Evolutionary conservation across 73 alveolate species (phyloP).

Genomic region (Paramecium caudatum): DNA sequence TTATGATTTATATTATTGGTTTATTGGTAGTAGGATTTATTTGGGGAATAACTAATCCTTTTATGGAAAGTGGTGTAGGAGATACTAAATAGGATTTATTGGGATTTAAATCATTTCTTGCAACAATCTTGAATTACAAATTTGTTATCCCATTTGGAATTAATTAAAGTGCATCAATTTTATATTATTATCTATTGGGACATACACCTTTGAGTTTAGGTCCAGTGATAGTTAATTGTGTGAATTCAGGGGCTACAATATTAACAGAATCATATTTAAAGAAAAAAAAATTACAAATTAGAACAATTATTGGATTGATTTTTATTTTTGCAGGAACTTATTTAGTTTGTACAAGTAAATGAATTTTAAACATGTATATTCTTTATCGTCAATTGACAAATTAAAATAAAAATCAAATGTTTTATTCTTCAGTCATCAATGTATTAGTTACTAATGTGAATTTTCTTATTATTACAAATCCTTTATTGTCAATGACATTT

Average conservation of each 20-base stretch:
- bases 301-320: slow-evolving; percentile 69
- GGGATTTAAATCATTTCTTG: slow-evolving; percentile 70
- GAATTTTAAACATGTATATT: too few relatives aligned
- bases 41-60: slow-evolving; percentile 86
- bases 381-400: too few relatives aligned
- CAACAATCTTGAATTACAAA: slow-evolving; percentile 72
- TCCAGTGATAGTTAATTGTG: slow-evolving; percentile 76
- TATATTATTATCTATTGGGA: slow-evolving; percentile 77
- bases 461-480: too few relatives aligned
- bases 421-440: too few relatives aligned
- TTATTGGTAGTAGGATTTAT: slow-evolving; percentile 78
- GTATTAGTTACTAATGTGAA: too few relatives aligned
- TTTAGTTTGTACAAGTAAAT: slow-evolving; percentile 42
- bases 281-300: slow-evolving; percentile 32
- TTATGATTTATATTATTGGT: slow-evolving; percentile 26
- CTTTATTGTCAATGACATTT: too few relatives aligned
- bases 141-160: slow-evolving; percentile 81
- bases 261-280: slow-evolving; percentile 70
- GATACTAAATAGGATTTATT: slow-evolving; percentile 46
- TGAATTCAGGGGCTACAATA: slow-evolving; percentile 70
- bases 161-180: slow-evolving; percentile 79
- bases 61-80: slow-evolving; percentile 83
- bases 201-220: slow-evolving; percentile 77
- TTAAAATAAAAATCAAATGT: too few relatives aligned
- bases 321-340: slow-evolving; percentile 71